Base-by-base conservation (phyloP, 2,329 filamentous ascomycete genomes). In the Juglanconis juglandina region DNA sequence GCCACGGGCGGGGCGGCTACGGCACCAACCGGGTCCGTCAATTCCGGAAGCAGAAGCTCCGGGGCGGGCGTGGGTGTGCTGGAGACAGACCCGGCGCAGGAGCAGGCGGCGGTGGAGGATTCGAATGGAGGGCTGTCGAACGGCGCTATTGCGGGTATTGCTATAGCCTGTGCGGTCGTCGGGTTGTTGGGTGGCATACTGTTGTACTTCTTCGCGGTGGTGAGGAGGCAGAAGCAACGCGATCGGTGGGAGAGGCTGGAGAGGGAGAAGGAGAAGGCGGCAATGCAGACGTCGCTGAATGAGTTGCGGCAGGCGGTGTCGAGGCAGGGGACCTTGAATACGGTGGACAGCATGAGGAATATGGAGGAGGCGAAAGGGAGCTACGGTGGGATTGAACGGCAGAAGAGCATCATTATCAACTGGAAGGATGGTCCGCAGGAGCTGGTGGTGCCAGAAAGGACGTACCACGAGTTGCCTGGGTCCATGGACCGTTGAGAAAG, bases 131-230 rank as follows among this genome's bases (percentile, higher is more conserved):
- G 30, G 14, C 47, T 57, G 13, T 50, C 32, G 24, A 37, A 34
- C 13, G 55, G 46, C 34, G 47, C 55, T 6, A 57, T 57, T n/a
- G 50, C 55, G n/a, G 55, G 55, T 5, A 51, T 57, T 30, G 55
- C 49, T 46, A 46, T 57, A 30, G 30, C 46, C 55, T 44, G 37
- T 4, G 55, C 24, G 39, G 44, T 35, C 11, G 55, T 57, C 30
- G 55, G 55, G 55, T 46, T 57, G 35, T 8, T 51, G 46, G 55
- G 55, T 42, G 55, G 55, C 10, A 57, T 57, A 30, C 55, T 57
- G 14, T 10, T 57, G 4, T 57, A 57, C 30, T 57, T 57, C 47
- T 50, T 51, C 47, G 49, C 46, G 24, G 47, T 51, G 55, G 55
- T 57, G n/a, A 44, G 55, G 24, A 14, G 55, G 30, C 44, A 46